Base-by-base conservation (phyloP, 176 grass and related monocot genomes). In the Pontederia crassipes region DNA sequence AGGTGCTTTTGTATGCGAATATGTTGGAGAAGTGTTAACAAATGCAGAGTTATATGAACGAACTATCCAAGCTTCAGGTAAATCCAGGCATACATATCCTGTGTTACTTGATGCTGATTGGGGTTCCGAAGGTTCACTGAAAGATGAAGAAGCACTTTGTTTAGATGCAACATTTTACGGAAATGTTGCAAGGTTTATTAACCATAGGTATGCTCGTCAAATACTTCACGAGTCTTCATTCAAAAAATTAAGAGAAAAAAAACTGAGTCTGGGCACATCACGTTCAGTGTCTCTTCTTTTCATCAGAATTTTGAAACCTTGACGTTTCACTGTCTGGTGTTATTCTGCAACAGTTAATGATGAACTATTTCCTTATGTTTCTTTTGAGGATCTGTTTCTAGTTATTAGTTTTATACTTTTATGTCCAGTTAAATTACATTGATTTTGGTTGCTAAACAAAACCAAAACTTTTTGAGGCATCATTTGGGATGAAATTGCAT, bases 1-100 rank as follows among this genome's bases (percentile, higher is more conserved):
- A 85, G 89, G 89, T 48, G 49, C 82, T 45, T 89, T 95, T 78
- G 74, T 95, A 8, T 89, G 85, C 32, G 85, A 89, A 61, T 95
- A 78, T 76, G 85, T 68, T 62, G 89, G 89, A 27, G 89, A 89
- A 71, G 28, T 89, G 48, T 66, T 95, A 52, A 86, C 89, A 70
- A 88, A 52, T 49, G 69, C 52, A 10, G 89, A 89, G 56, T 66
- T 82, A 29, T 57, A 89, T 72, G 79, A 86, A 65, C 72, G 89
- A 55, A 80, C 28, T 50, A 51, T 64, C 17, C 40, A 77, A 62
- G 80, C 35, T 9, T 63, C 71, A 48, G 61, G 67, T 49, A 85
- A 77, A 20, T 76, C 67, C 27, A 86, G 57, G 24, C 74, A 83
- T 58, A 68, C 81, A 61, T 62, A 95, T 58, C 85, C 72, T 49